phyloP scores from a whole-genome alignment of 2,329 filamentous ascomycete species.

The Leptographium galeiforme region DNA sequence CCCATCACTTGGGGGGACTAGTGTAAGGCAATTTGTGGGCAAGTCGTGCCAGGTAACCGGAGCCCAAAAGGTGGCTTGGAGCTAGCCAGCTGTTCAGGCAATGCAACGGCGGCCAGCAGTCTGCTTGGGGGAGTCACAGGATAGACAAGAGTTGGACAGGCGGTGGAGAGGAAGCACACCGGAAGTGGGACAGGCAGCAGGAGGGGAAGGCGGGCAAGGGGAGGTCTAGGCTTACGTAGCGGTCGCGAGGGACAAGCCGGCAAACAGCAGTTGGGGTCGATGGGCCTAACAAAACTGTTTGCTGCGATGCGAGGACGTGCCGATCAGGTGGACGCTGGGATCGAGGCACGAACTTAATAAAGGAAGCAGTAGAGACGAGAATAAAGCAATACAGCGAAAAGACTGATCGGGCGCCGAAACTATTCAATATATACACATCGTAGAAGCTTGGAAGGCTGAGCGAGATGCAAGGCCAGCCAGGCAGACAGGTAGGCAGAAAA shows the following conservation, averaged over 20 bases:
- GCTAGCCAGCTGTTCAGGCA: conserved; percentile 6
- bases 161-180: not conserved
- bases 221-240: conserved; percentile 1
- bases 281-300: too few relatives aligned
- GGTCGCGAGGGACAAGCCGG: conserved; percentile 1
- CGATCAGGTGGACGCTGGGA: too few relatives aligned
- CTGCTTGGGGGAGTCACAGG: not conserved
- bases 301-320: too few relatives aligned
- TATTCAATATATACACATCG: too few relatives aligned
- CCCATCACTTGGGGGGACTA: too few relatives aligned
- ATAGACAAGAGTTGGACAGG: not conserved
- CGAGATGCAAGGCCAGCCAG: not conserved
- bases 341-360: too few relatives aligned
- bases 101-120: not conserved
- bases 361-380: too few relatives aligned
- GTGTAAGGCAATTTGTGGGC: too few relatives aligned
- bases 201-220: not conserved
- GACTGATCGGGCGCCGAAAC: too few relatives aligned
- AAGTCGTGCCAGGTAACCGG: not conserved
- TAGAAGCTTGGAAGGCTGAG: not conserved
- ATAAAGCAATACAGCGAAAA: too few relatives aligned
- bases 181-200: not conserved
- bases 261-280: not conserved
- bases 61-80: not conserved
- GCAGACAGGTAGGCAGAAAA: not conserved